phyloP scores from a whole-genome alignment of 345 rosid species.

The Eucalyptus sp. region DNA sequence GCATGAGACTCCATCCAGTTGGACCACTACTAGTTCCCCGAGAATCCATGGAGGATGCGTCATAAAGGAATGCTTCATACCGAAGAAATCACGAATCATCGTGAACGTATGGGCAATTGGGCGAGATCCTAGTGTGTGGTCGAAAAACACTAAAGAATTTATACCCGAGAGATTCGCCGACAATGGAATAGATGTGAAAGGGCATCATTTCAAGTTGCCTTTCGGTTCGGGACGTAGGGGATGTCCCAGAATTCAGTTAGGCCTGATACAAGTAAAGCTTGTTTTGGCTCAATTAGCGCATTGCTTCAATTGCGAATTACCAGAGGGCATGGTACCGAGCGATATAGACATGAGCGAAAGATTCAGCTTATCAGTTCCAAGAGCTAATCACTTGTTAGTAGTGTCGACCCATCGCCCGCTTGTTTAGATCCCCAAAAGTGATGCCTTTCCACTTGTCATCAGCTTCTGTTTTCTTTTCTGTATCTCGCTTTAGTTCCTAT shows the following conservation, averaged over 20 bases:
- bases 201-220: background rate
- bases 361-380: background rate
- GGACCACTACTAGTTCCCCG: background rate
- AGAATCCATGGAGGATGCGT: background rate
- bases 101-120: background rate
- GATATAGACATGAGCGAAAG: background rate
- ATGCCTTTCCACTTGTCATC: background rate
- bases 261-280: background rate
- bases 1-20: background rate
- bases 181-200: background rate
- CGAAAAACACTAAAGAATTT: background rate
- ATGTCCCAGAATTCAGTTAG: background rate
- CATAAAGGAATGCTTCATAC: background rate
- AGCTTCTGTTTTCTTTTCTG: background rate
- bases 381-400: background rate
- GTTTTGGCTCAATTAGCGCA: background rate
- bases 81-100: background rate
- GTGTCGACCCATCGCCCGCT: background rate
- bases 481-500: background rate
- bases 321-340: background rate
- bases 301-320: background rate
- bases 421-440: background rate
- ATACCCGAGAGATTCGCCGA: background rate
- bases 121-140: background rate
- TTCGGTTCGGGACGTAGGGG: background rate